phyloP scores from a whole-genome alignment of 768 basidiomycete species.

The Tricholoma terreum region DNA sequence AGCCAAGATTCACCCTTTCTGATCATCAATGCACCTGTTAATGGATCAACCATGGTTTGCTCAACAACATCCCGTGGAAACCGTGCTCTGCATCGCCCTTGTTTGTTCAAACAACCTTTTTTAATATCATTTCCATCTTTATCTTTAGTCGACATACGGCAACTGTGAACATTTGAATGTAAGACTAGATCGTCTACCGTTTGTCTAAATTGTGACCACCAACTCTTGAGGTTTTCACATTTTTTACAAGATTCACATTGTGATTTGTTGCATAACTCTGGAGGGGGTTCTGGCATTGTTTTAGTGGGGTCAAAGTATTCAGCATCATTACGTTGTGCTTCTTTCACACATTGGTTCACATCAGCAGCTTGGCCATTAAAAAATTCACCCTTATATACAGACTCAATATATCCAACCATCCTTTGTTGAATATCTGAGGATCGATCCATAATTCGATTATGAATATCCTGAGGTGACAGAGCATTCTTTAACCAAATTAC shows the following conservation, averaged over 20 bases:
- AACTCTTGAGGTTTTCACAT: not conserved
- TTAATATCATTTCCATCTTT: conserved; percentile 2
- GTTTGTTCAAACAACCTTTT: not conserved
- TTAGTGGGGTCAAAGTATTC: not conserved
- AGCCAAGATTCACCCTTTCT: not conserved
- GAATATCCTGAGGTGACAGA: conserved; percentile 8
- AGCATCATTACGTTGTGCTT: conserved; percentile 24
- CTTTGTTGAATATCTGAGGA: conserved; percentile 1
- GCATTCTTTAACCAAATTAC: conserved; percentile 22
- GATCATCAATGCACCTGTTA: conserved; percentile 25
- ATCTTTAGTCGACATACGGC: not conserved
- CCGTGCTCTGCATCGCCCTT: conserved; percentile 22
- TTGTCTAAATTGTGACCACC: not conserved
- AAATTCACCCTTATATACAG: conserved; percentile 1
- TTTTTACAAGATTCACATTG: not conserved
- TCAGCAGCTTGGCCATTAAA: not conserved
- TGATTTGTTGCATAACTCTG: not conserved
- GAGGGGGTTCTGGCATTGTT: not conserved
- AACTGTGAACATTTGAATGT: not conserved
- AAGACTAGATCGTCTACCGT: not conserved
- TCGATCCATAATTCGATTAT: not conserved
- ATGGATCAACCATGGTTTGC: conserved; percentile 6
- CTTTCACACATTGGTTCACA: not conserved
- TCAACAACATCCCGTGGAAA: conserved; percentile 31
- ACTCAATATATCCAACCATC: conserved; percentile 3